These are phyloP conservation scores for Casuarina cunninghamiana DNA, from an alignment of 306 rosid species.

Conservation along the genomic window DNA sequence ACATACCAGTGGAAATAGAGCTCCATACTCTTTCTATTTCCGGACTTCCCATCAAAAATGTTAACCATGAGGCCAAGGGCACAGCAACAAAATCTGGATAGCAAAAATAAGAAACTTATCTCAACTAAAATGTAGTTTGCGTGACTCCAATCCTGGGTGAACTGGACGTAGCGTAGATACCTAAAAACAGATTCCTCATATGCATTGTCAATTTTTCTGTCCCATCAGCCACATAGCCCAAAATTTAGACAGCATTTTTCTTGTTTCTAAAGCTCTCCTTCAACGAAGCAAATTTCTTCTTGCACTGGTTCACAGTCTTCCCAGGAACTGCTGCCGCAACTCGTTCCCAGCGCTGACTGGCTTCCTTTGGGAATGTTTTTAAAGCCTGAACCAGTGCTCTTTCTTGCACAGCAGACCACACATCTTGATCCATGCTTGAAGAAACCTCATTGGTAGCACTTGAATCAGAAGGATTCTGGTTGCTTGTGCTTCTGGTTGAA, in stretches of 20 bases:
- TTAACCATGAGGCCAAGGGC: slow-evolving; percentile 40
- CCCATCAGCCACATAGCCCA: neutral
- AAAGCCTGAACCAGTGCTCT: slow-evolving; percentile 93
- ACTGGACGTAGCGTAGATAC: slow-evolving; percentile 22
- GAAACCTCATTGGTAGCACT: slow-evolving; percentile 50
- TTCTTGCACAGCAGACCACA: slow-evolving; percentile 91
- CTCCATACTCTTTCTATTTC: slow-evolving; percentile 1
- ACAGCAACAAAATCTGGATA: slow-evolving; percentile 27
- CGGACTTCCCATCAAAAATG: slow-evolving; percentile 26
- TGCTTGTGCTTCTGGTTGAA: slow-evolving; percentile 33
- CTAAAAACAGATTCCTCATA: neutral
- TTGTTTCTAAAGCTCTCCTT: slow-evolving; percentile 92
- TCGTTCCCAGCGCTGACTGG: slow-evolving; percentile 89
- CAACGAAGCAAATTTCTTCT: slow-evolving; percentile 75
- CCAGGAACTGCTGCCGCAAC: slow-evolving; percentile 95
- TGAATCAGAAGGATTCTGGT: slow-evolving; percentile 29
- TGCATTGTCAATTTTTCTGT: slow-evolving; percentile 7
- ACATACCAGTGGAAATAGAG: neutral
- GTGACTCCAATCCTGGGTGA: slow-evolving; percentile 21
- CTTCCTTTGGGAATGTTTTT: slow-evolving; percentile 90
- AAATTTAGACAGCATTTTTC: slow-evolving; percentile 55
- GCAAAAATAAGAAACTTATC: slow-evolving; percentile 27
- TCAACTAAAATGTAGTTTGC: slow-evolving; percentile 9
- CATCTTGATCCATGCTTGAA: slow-evolving; percentile 67
- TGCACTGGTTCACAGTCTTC: slow-evolving; percentile 85